Evolutionary conservation across 2,329 filamentous ascomycete species (phyloP).

Genomic region (Ascochyta rabiei): DNA sequence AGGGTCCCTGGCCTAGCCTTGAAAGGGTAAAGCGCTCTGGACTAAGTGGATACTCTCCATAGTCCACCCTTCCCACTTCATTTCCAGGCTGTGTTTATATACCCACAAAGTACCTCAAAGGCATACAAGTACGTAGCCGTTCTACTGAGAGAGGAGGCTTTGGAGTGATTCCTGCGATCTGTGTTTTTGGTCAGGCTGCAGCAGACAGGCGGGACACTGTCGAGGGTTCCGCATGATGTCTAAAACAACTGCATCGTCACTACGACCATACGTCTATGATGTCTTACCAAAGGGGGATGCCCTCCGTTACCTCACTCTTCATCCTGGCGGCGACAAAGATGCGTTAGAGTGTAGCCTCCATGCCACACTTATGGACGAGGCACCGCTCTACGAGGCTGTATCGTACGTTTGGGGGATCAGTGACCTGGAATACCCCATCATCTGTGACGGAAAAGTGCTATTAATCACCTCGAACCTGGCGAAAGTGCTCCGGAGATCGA

Average conservation of each 20-base stretch:
- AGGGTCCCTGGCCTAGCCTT: conserved; percentile 9
- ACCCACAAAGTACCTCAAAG: neutral
- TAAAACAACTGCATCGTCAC: neutral
- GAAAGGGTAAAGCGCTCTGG: neutral
- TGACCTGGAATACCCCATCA: neutral
- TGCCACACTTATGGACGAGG: neutral
- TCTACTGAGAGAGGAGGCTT: neutral
- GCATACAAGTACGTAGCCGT: neutral
- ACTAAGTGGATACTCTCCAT: neutral
- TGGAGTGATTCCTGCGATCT: neutral
- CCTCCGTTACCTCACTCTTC: neutral
- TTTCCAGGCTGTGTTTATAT: neutral
- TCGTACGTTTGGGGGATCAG: neutral
- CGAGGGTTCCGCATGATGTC: neutral
- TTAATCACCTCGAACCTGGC: neutral
- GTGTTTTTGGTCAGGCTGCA: neutral
- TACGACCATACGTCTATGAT: neutral
- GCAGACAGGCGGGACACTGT: neutral
- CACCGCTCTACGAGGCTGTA: neutral
- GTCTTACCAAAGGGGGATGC: neutral
- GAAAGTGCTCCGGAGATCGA: neutral
- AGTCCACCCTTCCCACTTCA: neutral
- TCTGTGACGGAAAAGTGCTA: neutral
- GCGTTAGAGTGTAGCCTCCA: neutral
- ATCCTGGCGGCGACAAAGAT: neutral